Conservation (phyloP, 2,329 filamentous ascomycete genomes). For the Paracamarosporium sp. region DNA sequence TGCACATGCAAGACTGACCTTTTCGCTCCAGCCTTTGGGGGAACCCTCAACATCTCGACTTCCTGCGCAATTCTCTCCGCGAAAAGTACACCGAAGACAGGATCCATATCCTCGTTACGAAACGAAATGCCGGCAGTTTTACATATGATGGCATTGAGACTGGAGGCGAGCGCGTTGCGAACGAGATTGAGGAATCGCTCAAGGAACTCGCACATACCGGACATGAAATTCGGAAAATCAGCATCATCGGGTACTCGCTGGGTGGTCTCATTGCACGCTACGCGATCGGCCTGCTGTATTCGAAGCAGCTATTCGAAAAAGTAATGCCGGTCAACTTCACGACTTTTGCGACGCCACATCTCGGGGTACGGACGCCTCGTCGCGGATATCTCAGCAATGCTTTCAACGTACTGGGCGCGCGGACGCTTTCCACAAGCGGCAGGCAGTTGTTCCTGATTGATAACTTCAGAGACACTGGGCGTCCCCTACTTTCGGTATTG, state of each 20-base stretch:
- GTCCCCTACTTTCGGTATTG: slow-evolving; percentile 79
- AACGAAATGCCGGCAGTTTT: slow-evolving; percentile 75
- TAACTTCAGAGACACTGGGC: slow-evolving; percentile 80
- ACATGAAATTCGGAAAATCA: slow-evolving; percentile 78
- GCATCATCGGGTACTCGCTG: slow-evolving; percentile 87
- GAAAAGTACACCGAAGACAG: slow-evolving; percentile 66
- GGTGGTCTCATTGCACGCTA: slow-evolving; percentile 88
- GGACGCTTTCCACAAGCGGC: slow-evolving; percentile 82
- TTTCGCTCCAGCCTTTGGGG: slow-evolving; percentile 72
- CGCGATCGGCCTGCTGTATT: slow-evolving; percentile 81
- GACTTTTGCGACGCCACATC: slow-evolving; percentile 82
- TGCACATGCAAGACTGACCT: not conserved
- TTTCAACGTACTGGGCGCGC: slow-evolving; percentile 81
- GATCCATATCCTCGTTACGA: slow-evolving; percentile 73
- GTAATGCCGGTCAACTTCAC: slow-evolving; percentile 91
- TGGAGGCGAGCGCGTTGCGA: slow-evolving; percentile 70
- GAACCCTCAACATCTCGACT: slow-evolving; percentile 75
- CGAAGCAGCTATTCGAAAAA: slow-evolving; percentile 78
- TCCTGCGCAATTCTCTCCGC: slow-evolving; percentile 70
- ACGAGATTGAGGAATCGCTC: slow-evolving; percentile 68
- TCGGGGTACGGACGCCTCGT: slow-evolving; percentile 61
- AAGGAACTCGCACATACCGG: slow-evolving; percentile 64
- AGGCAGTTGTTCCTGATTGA: slow-evolving; percentile 89
- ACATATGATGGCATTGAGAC: slow-evolving; percentile 73
- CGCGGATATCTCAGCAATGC: slow-evolving; percentile 52